Conservation (phyloP, 164 flowering plant genomes). For the Liquidambar formosana region DNA sequence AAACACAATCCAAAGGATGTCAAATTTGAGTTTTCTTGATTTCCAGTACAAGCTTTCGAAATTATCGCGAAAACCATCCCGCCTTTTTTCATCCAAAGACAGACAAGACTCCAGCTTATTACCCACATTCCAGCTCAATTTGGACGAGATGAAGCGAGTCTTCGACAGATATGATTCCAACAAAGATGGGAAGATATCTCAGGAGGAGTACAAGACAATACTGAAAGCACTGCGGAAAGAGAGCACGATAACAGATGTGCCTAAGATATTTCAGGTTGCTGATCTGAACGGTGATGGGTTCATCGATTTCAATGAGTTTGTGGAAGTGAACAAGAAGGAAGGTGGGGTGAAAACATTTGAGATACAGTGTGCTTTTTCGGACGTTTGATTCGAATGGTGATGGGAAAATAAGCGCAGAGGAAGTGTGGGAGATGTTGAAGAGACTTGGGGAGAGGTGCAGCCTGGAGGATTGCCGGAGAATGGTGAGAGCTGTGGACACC, state of each 20-base stretch:
- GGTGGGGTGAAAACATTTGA: constrained; percentile 60
- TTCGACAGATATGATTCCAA: constrained; percentile 68
- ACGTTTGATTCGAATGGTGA: constrained; percentile 67
- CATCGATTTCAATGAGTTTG: constrained; percentile 75
- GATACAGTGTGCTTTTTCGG: constrained; percentile 60
- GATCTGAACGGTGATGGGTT: constrained; percentile 78
- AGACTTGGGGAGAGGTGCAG: constrained; percentile 70
- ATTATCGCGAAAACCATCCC: constrained; percentile 39
- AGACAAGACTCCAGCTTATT: constrained; percentile 38
- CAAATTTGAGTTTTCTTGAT: constrained; percentile 53
- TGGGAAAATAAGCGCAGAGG: constrained; percentile 75
- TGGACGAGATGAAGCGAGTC: constrained; percentile 61
- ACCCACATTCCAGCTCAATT: constrained; percentile 38
- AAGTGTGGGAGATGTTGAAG: constrained; percentile 49
- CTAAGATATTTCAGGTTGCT: constrained; percentile 54
- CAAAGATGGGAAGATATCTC: constrained; percentile 79
- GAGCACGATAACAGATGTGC: constrained; percentile 37
- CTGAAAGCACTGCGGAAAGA: constrained; percentile 52
- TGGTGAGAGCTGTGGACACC: constrained; percentile 59
- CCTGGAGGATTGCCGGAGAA: constrained; percentile 61
- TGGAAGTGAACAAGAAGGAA: constrained; percentile 57
- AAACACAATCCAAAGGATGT: constrained; percentile 27
- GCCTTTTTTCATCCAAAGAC: constrained; percentile 33
- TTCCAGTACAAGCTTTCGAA: constrained; percentile 59
- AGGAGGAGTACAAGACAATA: constrained; percentile 52